Evolutionary conservation across 306 rosid species (phyloP).

Genomic region (Nissolia schottii): DNA sequence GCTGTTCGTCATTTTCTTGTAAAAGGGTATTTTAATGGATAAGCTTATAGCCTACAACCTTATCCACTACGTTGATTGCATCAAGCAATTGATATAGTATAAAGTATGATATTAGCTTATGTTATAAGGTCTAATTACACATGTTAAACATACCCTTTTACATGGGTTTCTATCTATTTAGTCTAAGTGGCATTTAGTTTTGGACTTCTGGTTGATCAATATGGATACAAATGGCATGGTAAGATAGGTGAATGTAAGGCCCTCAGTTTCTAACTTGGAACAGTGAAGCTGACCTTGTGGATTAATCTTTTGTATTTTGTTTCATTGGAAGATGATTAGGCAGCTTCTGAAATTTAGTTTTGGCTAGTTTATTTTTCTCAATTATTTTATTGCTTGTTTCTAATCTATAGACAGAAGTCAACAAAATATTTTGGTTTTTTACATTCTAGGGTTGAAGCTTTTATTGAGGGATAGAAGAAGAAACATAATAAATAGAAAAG

Average conservation of each 20-base stretch:
- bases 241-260: neutral
- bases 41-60: too few species aligned
- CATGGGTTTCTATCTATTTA: too few species aligned
- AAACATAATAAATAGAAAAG: neutral
- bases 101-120: too few species aligned
- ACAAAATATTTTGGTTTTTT: neutral
- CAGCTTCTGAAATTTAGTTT: neutral
- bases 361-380: neutral
- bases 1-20: too few species aligned
- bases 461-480: neutral
- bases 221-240: neutral
- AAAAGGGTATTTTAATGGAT: too few species aligned
- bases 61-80: too few species aligned
- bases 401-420: neutral
- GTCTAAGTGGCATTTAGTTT: slow-evolving; percentile 7
- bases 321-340: neutral
- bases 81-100: too few species aligned
- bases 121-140: too few species aligned
- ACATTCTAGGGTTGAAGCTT: neutral
- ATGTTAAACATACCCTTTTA: too few species aligned
- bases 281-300: neutral
- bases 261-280: neutral
- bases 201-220: too few species aligned
- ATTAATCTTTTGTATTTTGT: neutral
- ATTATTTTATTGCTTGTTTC: neutral